Evolutionary conservation across 768 basidiomycete genomes (phyloP).

Genomic region (Rhodotorula paludigena): DNA sequence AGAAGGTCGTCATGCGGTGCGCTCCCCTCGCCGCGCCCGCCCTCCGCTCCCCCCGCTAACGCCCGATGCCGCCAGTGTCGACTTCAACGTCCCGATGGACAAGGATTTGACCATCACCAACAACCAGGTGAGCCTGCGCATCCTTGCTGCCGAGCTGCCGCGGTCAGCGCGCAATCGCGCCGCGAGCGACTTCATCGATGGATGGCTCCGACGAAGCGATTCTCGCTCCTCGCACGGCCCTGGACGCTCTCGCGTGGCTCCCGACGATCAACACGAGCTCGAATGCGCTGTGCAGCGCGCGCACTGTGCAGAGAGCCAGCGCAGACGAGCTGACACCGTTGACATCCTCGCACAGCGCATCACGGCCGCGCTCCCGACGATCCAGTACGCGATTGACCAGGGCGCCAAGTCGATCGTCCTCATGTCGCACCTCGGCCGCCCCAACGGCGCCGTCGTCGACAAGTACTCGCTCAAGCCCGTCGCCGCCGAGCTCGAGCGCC

Average conservation of each 20-base stretch:
- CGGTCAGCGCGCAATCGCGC: too few species aligned
- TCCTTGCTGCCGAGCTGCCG: background rate
- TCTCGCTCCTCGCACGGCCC: background rate
- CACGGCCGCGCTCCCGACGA: slow-evolving; percentile 90
- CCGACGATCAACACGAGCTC: too few species aligned
- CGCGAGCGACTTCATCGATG: slow-evolving; percentile 17
- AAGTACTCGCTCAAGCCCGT: slow-evolving; percentile 91
- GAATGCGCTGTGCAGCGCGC: too few species aligned
- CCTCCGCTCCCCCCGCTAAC: background rate
- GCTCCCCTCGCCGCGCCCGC: background rate
- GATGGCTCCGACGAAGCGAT: background rate
- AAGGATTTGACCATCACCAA: slow-evolving; percentile 90
- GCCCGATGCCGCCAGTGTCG: slow-evolving; percentile 55
- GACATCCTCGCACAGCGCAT: too few species aligned
- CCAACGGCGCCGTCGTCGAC: slow-evolving; percentile 79
- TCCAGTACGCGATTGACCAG: slow-evolving; percentile 82
- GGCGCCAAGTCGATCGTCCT: slow-evolving; percentile 80
- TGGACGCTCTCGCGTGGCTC: too few species aligned
- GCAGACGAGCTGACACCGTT: too few species aligned
- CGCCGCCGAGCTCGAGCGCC: slow-evolving; percentile 69
- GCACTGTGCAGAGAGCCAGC: too few species aligned
- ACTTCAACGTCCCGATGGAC: slow-evolving; percentile 88
- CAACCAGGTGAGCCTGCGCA: slow-evolving; percentile 68
- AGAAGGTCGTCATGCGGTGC: slow-evolving; percentile 77
- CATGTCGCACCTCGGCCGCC: slow-evolving; percentile 97